phyloP scores from a whole-genome alignment of 495 filamentous ascomycete species.

The Xanthoparmelia taractica region DNA sequence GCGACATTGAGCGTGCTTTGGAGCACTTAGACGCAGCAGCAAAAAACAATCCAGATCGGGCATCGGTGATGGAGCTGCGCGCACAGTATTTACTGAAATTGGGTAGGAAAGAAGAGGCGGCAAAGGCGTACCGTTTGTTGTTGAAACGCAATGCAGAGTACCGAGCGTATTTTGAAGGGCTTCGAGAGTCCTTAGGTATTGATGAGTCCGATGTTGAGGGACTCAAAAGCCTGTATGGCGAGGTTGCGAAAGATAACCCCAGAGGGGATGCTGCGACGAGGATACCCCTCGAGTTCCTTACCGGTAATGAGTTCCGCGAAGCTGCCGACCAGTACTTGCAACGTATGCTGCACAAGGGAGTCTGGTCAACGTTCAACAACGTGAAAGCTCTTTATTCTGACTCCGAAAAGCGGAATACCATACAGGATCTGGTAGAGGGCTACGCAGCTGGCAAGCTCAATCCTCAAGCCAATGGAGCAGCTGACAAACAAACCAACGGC shows the following conservation, averaged over 20 bases:
- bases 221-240: constrained; percentile 67
- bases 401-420: constrained; percentile 60
- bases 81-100: constrained; percentile 79
- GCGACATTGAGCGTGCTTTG: constrained; percentile 70
- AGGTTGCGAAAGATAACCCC: constrained; percentile 71
- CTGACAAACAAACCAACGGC: constrained; percentile 42
- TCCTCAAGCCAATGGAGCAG: constrained; percentile 40
- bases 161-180: constrained; percentile 71
- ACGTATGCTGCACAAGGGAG: constrained; percentile 87
- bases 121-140: constrained; percentile 68
- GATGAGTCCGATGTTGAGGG: constrained; percentile 50
- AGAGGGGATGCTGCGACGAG: constrained; percentile 77
- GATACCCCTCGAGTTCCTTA: constrained; percentile 82
- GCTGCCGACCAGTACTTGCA: constrained; percentile 75
- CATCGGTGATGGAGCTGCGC: constrained; percentile 82
- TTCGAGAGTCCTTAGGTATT: constrained; percentile 62
- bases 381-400: constrained; percentile 85
- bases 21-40: constrained; percentile 73
- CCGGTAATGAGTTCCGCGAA: constrained; percentile 72
- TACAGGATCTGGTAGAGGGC: constrained; percentile 70
- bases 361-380: constrained; percentile 93
- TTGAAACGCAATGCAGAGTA: constrained; percentile 84
- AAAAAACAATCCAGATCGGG: constrained; percentile 72
- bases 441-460: constrained; percentile 50
- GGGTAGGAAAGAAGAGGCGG: constrained; percentile 71